phyloP scores from a whole-genome alignment of 129 eudicot genomes.

The Solidago caesia region DNA sequence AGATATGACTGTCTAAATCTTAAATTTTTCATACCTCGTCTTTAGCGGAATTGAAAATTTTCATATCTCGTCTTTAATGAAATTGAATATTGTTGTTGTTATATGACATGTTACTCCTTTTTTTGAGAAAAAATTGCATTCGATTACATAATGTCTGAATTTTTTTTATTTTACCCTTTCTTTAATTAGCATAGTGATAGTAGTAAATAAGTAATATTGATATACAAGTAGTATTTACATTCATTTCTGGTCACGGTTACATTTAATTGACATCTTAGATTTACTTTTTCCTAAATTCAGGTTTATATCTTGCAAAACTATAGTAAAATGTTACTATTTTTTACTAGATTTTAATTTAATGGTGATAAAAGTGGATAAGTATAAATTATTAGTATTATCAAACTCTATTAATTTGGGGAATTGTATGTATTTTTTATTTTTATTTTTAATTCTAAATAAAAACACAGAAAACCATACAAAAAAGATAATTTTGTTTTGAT shows the following conservation, averaged over 20 bases:
- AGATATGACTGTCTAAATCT: too few relatives aligned
- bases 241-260: too few relatives aligned
- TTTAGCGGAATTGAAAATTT: too few relatives aligned
- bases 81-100: too few relatives aligned
- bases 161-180: not conserved
- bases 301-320: too few relatives aligned
- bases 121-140: not conserved
- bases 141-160: constrained; percentile 18
- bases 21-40: too few relatives aligned
- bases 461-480: constrained; percentile 26
- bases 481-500: not conserved
- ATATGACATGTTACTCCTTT: too few relatives aligned
- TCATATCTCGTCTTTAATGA: too few relatives aligned
- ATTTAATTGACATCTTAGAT: not conserved
- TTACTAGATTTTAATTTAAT: too few relatives aligned
- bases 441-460: not conserved
- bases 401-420: constrained; percentile 12
- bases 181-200: not conserved
- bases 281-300: not conserved
- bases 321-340: not conserved
- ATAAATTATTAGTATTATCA: not conserved
- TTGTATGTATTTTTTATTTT: not conserved
- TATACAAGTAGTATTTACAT: too few relatives aligned
- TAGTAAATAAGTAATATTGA: not conserved
- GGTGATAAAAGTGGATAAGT: too few relatives aligned